Evolutionary conservation across 257 asterid species (phyloP).

Genomic region (Solanum rostratum): DNA sequence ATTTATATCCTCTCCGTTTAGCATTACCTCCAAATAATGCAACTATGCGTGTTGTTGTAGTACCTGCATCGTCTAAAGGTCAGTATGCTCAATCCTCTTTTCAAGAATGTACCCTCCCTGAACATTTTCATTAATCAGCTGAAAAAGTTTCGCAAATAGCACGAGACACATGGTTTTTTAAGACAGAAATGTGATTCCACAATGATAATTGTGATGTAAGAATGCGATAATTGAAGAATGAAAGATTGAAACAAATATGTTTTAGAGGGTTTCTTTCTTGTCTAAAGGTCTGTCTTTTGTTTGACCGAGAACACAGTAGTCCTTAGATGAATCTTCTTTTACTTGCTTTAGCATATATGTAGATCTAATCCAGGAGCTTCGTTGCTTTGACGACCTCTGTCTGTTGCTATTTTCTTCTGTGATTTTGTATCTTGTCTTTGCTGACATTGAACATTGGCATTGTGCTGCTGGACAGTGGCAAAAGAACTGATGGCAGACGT

Average conservation of each 20-base stretch:
- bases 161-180: not conserved
- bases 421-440: not conserved
- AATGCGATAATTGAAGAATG: not conserved
- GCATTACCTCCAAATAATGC: constrained; percentile 88
- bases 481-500: not conserved
- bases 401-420: not conserved
- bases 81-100: not conserved
- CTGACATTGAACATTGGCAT: not conserved
- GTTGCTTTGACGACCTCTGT: not conserved
- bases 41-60: constrained; percentile 70
- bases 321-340: not conserved
- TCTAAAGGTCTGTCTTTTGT: not conserved
- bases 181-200: not conserved
- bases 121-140: too few relatives aligned
- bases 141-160: not conserved
- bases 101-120: too few relatives aligned
- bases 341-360: not conserved
- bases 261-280: not conserved
- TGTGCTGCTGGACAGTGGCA: not conserved
- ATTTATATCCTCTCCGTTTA: constrained; percentile 73
- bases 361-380: not conserved
- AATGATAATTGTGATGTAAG: not conserved
- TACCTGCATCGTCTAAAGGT: constrained; percentile 80
- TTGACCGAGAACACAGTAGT: not conserved
- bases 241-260: not conserved